Evolutionary conservation across 1,139 yeast genomes (phyloP), one percentile per base, ranked within the genome.

Genomic region (Candida mesenterica): DNA sequence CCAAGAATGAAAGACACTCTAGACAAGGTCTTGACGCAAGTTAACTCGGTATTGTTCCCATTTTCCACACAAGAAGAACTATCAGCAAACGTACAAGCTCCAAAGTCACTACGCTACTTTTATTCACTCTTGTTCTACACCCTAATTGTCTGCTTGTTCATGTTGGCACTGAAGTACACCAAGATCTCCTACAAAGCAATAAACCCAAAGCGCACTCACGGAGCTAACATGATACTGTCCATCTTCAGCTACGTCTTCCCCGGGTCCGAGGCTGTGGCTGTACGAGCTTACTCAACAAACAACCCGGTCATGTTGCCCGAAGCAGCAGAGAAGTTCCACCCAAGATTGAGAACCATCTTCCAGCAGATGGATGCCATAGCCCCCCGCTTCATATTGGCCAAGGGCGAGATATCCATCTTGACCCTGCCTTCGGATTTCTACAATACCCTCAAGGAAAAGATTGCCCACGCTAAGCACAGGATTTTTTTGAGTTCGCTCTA

Each of bases 401-500:
- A 69, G n/a, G 78, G 74, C 22, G 79, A 85, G 34, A 74, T 92
- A 33, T 74, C 74, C 31, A 76, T 92, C 14, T 50, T 92, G 20
- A 64, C 70, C 18, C 71, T 73, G 31, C 98, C 98, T 0, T 61
- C 55, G 0, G 78, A 72, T 19, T 94, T 94, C 55, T 90, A 92
- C 57, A 50, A 65, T 4, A 62, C 75, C 3, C 64, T 92, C 38
- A 79, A 79, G 50, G 35, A 43, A 3, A 82, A 80, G 50, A 83
- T 83, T 12, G 42, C 64, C 6, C 36, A 50, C 1, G 79, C 89
- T 1, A 73, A 82, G 39, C 44, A 60, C 5, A 69, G 95, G 30
- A 71, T 92, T 12, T 92, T 88, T 52, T 68, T 92, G 33, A 85
- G 96, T 5, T 83, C 96, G 3, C 68, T 92, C 32, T 94, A 94